These are phyloP conservation scores for Linum usitatissimum DNA, from an alignment of 345 rosid genomes.

Conservation along the genomic window DNA sequence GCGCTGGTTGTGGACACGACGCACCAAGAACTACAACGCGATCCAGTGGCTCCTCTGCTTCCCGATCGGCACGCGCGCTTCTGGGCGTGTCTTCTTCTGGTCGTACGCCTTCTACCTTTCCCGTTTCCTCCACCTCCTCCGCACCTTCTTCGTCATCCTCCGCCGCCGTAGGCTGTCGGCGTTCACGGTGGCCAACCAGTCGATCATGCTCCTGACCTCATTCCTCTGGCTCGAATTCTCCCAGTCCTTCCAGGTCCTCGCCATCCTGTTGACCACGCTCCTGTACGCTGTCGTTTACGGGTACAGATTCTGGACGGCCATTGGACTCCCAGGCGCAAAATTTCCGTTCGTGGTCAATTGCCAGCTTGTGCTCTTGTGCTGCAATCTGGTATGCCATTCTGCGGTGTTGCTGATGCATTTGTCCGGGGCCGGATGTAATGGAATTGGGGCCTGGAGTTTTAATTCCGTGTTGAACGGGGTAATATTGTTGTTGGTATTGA, in stretches of 20 bases:
- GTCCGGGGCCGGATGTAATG: slow-evolving; percentile 25
- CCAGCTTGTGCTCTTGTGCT: slow-evolving; percentile 16
- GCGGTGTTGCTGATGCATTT: slow-evolving; percentile 24
- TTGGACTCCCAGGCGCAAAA: slow-evolving; percentile 18
- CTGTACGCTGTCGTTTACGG: slow-evolving; percentile 19
- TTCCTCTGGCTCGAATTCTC: slow-evolving; percentile 9
- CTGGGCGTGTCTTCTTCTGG: slow-evolving; percentile 5
- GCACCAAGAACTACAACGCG: neutral
- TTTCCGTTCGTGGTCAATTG: slow-evolving; percentile 19
- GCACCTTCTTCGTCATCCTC: slow-evolving; percentile 1
- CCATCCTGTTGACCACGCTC: slow-evolving; percentile 15
- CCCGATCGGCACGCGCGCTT: slow-evolving; percentile 5
- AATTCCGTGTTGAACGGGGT: slow-evolving; percentile 19
- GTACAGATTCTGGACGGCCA: slow-evolving; percentile 24
- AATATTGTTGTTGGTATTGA: slow-evolving; percentile 16
- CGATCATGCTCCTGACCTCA: neutral
- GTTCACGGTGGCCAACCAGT: slow-evolving; percentile 4
- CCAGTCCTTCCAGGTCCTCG: slow-evolving; percentile 1
- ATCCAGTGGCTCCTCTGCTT: slow-evolving; percentile 8
- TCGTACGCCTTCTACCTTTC: slow-evolving; percentile 5
- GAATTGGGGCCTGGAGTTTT: slow-evolving; percentile 22
- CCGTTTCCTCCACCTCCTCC: slow-evolving; percentile 5
- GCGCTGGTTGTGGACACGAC: slow-evolving; percentile 2
- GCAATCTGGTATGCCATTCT: slow-evolving; percentile 23
- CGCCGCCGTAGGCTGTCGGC: neutral